Evolutionary conservation across 1,284 basidiomycete genomes (phyloP), one percentile per base, ranked within the genome.

Genomic region (Peniophora sp.): DNA sequence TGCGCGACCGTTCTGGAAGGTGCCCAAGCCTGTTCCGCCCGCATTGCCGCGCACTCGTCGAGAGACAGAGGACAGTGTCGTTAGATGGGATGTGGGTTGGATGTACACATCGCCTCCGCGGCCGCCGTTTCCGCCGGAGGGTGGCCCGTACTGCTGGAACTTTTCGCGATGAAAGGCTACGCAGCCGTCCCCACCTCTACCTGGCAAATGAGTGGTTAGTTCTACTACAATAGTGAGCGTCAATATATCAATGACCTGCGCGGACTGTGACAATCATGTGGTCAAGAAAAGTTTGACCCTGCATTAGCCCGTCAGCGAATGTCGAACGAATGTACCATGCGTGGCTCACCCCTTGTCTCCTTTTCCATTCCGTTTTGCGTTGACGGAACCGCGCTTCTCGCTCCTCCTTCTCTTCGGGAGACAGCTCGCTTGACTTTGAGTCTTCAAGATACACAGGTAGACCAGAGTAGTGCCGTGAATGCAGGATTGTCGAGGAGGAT

Each of bases 41-140:
- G 79, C 67, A 1, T 76, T 72, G 0, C 81, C 94, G 24, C 78
- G 77, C 20, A 92, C 68, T 22, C 84, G 81, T 53, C 79, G 81
- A 0, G 82, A 68, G 0, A 97, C 75, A 1, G 82, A 76, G 6
- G 85, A 78, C 24, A 97, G 82, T 0, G 86, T 88, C 0, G 88
- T 89, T 12, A 97, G 70, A 34, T 81, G 74, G 0, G 83, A 73
- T 0, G 86, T 85, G 1, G 92, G 88, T 44, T 82, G 68, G 56
- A 97, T 78, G 64, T 92, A 92, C 27, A 97, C 82, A 55, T 88
- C 83, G 1, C 90, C 92, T 23, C 94, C 95, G 45, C 78, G 77
- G 0, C 92, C 94, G 17, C 95, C 94, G 56, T 88, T 88, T 1
- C 93, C 94, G 1, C 94, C 94, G 10, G 89, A 91, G 0, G 93